Base-by-base conservation (phyloP, 1,284 basidiomycete genomes). In the Cryptococcus hybrid region DNA sequence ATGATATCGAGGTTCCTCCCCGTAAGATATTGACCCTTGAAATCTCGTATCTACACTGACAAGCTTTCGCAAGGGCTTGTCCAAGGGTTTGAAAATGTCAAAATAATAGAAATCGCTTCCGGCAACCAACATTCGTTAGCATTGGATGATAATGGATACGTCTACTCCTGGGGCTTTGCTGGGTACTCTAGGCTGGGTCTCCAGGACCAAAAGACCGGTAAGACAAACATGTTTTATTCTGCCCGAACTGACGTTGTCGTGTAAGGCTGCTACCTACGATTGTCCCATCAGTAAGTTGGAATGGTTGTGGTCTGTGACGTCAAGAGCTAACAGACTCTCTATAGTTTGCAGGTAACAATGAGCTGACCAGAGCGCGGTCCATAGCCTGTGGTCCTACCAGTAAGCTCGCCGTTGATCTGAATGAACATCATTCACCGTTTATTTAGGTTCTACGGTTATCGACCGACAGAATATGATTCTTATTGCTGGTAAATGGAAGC, bases 81-180 rank as follows among this genome's bases (percentile, higher is more conserved):
- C 9, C 61, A 63, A 53, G 65, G 68, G 1, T 51, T 72, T 12
- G 52, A 55, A 13, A 86, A 84, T 47, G 89, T 97, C 56, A 85
- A 84, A 57, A 89, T 97, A 56, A 82, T 85, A 0, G 81, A 91
- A 66, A 88, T 97, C 60, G 83, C 88, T 0, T 92, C 88, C 48
- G 94, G 93, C 0, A 87, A 87, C 58, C 89, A 94, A 70, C 94
- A 97, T 71, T 86, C 84, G 56, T 80, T 94, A 49, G 91, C 91
- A 2, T 76, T 93, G 4, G 89, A 90, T 69, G 80, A 83, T n/a
- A 82, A 86, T 8, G 89, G 90, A 80, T 88, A 68, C 56, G 88
- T 92, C 7, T 92, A 89, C 66, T 88, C 89, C 7, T 95, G 91
- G 90, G 78, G 66, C 40, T 66, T 67, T 51, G 75, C 72, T 7